Evolutionary conservation across 768 basidiomycete species (phyloP), one percentile per base, ranked within the genome.

Genomic region (Termitomyces sp.): DNA sequence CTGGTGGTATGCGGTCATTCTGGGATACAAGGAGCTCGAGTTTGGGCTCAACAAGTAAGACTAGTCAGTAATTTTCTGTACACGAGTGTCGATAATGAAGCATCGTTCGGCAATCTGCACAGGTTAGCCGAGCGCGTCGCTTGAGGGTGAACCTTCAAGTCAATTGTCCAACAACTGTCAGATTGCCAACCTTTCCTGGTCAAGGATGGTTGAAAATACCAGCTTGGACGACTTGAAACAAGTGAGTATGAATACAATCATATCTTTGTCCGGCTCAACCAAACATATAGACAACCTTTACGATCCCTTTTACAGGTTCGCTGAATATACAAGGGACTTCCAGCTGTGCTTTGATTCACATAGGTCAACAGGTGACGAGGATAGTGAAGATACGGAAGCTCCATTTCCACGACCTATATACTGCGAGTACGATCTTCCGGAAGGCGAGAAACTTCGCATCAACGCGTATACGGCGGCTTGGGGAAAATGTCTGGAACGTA

Each of bases 381-480:
- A 59, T 15, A 17, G 45, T 10, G 52, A 54, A 51, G 19, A n/a
- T 6, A 11, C 19, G 30, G 44, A 46, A 6, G 8, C 17, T 19
- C 56, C 54, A 7, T 50, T 59, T 26, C 55, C 53, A 11, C 43
- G 34, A 37, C 46, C 58, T 21, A 21, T 52, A 9, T 43, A 53
- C 19, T 14, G 21, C 19, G 54, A 59, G 11, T 52, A 53, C 15
- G 62, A 65, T 54, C 50, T 65, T 9, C 55, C 44, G 12, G 55
- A 54, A 19, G 62, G 62, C 22, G 58, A 61, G 14, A 40, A 58
- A 28, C 46, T 79, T 41, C 76, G 83, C 24, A 68, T 85, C 47
- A 62, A 73, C 45, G 80, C 79, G 5, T 89, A 88, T 65, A 76
- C 64, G 48, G 63, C 60, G 1, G 80, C 81, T 2, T 89, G 87